phyloP scores from a whole-genome alignment of 495 filamentous ascomycete genomes.

The Podospora fimiseda region DNA sequence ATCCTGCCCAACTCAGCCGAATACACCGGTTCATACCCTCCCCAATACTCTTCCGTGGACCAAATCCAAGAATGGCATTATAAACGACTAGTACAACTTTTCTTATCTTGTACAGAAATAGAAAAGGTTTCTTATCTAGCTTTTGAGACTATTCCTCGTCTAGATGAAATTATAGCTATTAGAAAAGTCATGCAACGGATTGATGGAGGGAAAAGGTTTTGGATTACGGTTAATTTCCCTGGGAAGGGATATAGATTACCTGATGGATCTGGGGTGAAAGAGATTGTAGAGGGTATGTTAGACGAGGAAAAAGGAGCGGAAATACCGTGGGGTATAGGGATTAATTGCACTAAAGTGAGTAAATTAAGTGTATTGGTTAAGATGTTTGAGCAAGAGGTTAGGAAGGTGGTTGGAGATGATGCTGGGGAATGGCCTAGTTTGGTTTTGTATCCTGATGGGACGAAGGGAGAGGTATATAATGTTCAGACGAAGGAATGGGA shows the following conservation, averaged over 20 bases:
- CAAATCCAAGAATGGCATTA: slow-evolving; percentile 49
- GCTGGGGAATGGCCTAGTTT: slow-evolving; percentile 44
- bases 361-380: slow-evolving; percentile 45
- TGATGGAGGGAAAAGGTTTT: slow-evolving; percentile 35
- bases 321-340: slow-evolving; percentile 55
- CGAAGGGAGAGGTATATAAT: slow-evolving; percentile 60
- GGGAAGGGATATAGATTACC: slow-evolving; percentile 37
- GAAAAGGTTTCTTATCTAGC: slow-evolving; percentile 49
- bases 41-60: slow-evolving; percentile 34
- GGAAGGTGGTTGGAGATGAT: slow-evolving; percentile 24
- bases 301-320: slow-evolving; percentile 17
- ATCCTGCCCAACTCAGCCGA: slow-evolving; percentile 55
- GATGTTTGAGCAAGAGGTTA: slow-evolving; percentile 39
- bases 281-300: slow-evolving; percentile 42
- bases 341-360: slow-evolving; percentile 59
- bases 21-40: slow-evolving; percentile 56
- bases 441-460: slow-evolving; percentile 64
- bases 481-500: slow-evolving; percentile 54
- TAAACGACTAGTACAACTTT: slow-evolving; percentile 46
- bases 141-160: slow-evolving; percentile 56
- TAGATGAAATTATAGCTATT: slow-evolving; percentile 55
- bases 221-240: slow-evolving; percentile 60
- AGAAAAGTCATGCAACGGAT: slow-evolving; percentile 29
- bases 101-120: slow-evolving; percentile 12
- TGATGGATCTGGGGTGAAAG: slow-evolving; percentile 38